phyloP scores from a whole-genome alignment of 768 basidiomycete genomes.

The Mycena kentingensis region DNA sequence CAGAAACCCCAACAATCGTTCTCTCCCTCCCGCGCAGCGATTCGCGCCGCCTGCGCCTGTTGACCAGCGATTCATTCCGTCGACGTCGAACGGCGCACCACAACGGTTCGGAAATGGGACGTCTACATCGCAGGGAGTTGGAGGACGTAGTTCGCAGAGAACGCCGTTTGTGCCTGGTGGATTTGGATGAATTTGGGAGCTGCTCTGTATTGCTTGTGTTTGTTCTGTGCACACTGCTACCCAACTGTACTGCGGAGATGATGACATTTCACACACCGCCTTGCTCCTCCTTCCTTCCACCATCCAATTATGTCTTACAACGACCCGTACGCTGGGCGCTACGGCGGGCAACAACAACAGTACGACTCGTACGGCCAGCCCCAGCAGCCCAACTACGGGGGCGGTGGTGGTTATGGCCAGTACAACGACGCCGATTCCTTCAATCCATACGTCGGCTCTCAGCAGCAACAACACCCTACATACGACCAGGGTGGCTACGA shows the following conservation, averaged over 20 bases:
- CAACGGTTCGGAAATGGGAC: slow-evolving; percentile 24
- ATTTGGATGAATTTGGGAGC: slow-evolving; percentile 29
- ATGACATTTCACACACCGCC: slow-evolving; percentile 1
- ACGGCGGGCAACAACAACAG: slow-evolving; percentile 27
- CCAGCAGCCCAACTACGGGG: no score
- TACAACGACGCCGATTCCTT: slow-evolving; percentile 38
- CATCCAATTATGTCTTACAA: slow-evolving; percentile 57
- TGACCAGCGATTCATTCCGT: slow-evolving; percentile 19
- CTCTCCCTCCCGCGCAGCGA: slow-evolving; percentile 32
- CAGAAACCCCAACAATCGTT: slow-evolving; percentile 27
- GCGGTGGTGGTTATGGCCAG: no score
- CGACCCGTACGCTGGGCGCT: slow-evolving; percentile 52
- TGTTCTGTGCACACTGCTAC: background rate
- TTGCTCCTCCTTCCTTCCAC: slow-evolving; percentile 5
- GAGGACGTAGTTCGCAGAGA: slow-evolving; percentile 51
- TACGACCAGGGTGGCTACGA: slow-evolving; percentile 51
- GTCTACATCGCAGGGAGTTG: slow-evolving; percentile 18
- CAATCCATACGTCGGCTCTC: slow-evolving; percentile 47
- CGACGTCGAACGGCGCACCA: slow-evolving; percentile 23
- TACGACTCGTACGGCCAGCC: slow-evolving; percentile 33
- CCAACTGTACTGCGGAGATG: background rate
- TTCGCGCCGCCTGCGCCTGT: slow-evolving; percentile 29
- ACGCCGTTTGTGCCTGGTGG: slow-evolving; percentile 51
- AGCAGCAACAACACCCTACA: slow-evolving; percentile 51
- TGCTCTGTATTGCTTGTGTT: no score